Evolutionary conservation across 495 filamentous ascomycete species (phyloP).

Genomic region (Jackrogersella multiformis): DNA sequence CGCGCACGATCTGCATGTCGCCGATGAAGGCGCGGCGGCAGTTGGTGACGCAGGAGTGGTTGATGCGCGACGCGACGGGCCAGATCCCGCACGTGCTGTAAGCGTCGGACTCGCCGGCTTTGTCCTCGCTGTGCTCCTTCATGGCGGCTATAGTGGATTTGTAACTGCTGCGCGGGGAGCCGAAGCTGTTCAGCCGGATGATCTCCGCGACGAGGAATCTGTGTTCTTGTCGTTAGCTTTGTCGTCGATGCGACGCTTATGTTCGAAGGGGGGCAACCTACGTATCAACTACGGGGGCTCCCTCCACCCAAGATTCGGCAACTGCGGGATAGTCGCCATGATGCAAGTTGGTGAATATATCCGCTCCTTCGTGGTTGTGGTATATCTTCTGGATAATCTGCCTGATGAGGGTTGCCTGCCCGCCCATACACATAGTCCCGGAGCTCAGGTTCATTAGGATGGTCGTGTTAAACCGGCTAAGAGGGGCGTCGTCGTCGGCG

Average conservation of each 20-base stretch:
- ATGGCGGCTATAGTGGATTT: background rate
- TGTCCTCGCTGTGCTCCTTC: background rate
- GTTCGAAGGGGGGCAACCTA: constrained; percentile 38
- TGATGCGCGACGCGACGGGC: constrained; percentile 62
- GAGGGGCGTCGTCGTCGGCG: background rate
- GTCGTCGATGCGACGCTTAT: background rate
- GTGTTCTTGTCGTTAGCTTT: constrained; percentile 11
- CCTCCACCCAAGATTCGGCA: constrained; percentile 52
- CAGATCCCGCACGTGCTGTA: constrained; percentile 55
- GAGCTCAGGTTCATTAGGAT: constrained; percentile 51
- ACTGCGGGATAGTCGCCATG: constrained; percentile 49
- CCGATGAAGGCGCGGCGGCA: constrained; percentile 62
- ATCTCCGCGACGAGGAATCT: constrained; percentile 55
- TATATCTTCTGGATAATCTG: constrained; percentile 57
- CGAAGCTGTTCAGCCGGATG: constrained; percentile 56
- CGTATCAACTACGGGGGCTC: constrained; percentile 59
- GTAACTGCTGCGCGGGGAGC: constrained; percentile 46
- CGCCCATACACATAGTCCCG: constrained; percentile 40
- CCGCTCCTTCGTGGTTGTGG: constrained; percentile 52
- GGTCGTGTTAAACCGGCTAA: constrained; percentile 17
- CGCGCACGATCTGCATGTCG: constrained; percentile 68
- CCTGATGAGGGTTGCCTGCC: constrained; percentile 52
- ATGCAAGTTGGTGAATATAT: constrained; percentile 52
- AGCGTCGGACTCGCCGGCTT: background rate
- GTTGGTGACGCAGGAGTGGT: constrained; percentile 64